Percentiles rank a stretch among this genome's conserved stretches.
Evolutionary conservation across 106 monocot species (phyloP).

Genomic region (Dendrobium officinale): DNA sequence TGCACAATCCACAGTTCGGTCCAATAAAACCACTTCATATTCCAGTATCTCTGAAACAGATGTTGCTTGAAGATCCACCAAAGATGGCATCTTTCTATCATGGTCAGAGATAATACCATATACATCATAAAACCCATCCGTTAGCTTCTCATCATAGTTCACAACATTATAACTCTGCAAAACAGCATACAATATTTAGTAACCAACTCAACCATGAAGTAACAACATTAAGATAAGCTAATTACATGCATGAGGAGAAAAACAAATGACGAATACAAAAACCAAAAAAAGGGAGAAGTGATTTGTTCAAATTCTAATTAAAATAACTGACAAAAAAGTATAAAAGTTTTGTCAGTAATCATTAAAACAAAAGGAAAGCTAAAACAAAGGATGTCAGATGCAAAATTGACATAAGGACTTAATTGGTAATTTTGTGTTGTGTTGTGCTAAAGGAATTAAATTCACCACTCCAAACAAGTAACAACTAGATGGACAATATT

Average conservation of each 20-base stretch:
- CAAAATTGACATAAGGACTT: background rate
- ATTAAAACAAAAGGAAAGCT: background rate
- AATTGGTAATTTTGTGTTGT: too few species aligned
- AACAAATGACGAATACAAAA: background rate
- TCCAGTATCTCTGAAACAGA: slow-evolving; percentile 43
- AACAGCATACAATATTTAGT: background rate
- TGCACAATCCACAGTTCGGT: slow-evolving; percentile 42
- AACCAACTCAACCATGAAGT: background rate
- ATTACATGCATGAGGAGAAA: background rate
- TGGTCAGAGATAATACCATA: slow-evolving; percentile 32
- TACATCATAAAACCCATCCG: slow-evolving; percentile 72
- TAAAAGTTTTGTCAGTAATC: background rate
- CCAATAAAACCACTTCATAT: slow-evolving; percentile 67
- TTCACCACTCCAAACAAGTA: too few species aligned
- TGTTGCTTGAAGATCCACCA: slow-evolving; percentile 61
- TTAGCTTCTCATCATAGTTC: slow-evolving; percentile 61
- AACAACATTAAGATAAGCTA: background rate
- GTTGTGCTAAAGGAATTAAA: too few species aligned
- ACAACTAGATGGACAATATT: too few species aligned
- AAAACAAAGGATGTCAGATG: background rate
- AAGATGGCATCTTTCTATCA: slow-evolving; percentile 42
- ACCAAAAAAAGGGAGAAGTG: too few species aligned
- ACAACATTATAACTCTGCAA: slow-evolving; percentile 63
- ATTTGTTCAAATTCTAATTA: background rate
- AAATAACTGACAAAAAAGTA: background rate